Percentiles rank a stretch among this genome's conserved stretches.
Evolutionary conservation across 2,329 filamentous ascomycete species (phyloP).

Genomic region (Ilyonectria mors-panacis): DNA sequence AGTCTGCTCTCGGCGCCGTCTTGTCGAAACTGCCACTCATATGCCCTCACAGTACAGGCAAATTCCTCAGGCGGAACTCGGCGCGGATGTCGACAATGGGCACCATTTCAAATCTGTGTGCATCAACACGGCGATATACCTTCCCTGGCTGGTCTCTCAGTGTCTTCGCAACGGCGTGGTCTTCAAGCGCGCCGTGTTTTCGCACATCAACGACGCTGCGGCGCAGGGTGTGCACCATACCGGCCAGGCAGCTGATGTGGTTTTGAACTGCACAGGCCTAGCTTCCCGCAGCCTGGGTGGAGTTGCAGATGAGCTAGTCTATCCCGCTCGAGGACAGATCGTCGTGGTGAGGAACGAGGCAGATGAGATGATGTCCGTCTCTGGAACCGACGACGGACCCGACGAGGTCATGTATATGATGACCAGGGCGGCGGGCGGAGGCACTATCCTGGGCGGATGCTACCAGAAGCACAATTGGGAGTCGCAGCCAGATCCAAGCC

Average conservation of each 20-base stretch:
- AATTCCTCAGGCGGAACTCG: slow-evolving; percentile 19
- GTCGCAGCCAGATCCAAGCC: slow-evolving; percentile 79
- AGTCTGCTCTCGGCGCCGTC: neutral
- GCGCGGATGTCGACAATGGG: slow-evolving; percentile 16
- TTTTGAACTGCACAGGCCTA: slow-evolving; percentile 89
- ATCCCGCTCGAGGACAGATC: slow-evolving; percentile 85
- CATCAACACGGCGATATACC: slow-evolving; percentile 90
- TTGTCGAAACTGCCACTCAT: neutral
- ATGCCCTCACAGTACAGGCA: slow-evolving; percentile 10
- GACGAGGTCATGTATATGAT: slow-evolving; percentile 86
- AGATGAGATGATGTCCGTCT: slow-evolving; percentile 76
- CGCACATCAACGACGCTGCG: slow-evolving; percentile 79
- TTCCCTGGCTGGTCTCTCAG: slow-evolving; percentile 86
- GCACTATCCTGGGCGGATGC: slow-evolving; percentile 86
- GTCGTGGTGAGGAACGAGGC: slow-evolving; percentile 86
- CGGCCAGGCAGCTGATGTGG: slow-evolving; percentile 72
- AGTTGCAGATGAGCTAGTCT: slow-evolving; percentile 79
- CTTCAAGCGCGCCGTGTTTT: slow-evolving; percentile 73
- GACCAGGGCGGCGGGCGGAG: slow-evolving; percentile 81
- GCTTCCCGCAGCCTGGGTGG: slow-evolving; percentile 82
- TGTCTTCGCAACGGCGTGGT: slow-evolving; percentile 81
- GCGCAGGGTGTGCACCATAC: slow-evolving; percentile 58
- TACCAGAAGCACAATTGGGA: slow-evolving; percentile 87
- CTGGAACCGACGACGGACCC: slow-evolving; percentile 79
- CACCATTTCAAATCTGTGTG: slow-evolving; percentile 82